phyloP scores from a whole-genome alignment of 1,284 basidiomycete genomes.

The Malassezia yamatoensis region DNA sequence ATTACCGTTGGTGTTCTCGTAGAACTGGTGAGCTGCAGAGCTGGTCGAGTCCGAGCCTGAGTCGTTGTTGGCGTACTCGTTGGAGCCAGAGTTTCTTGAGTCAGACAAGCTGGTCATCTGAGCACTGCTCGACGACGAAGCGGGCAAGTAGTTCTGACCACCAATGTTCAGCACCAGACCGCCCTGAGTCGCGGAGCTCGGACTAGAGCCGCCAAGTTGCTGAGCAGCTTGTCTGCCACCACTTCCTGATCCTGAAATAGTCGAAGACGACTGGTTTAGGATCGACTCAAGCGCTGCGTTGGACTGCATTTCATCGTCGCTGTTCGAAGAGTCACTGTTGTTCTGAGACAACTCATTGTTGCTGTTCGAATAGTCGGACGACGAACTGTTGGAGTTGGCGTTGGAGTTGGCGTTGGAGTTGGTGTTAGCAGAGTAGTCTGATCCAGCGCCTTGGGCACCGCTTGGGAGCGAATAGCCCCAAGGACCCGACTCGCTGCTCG shows the following conservation, averaged over 20 bases:
- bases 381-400: neutral
- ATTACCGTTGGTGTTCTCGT: neutral
- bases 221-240: neutral
- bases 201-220: neutral
- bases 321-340: neutral
- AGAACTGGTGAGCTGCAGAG: neutral
- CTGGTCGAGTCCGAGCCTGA: neutral
- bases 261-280: too few relatives aligned
- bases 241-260: neutral
- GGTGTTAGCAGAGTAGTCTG: neutral
- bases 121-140: neutral
- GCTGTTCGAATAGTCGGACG: neutral
- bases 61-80: neutral
- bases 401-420: neutral
- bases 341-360: neutral
- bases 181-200: neutral
- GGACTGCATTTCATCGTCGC: neutral
- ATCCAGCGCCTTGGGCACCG: neutral
- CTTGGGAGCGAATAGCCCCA: conserved; percentile 3
- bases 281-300: neutral
- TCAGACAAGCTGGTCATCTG: neutral
- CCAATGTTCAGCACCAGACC: conserved; percentile 1
- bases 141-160: neutral
- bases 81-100: neutral
- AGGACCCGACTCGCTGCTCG: neutral